phyloP scores from a whole-genome alignment of 257 asterid genomes.

The Nicotiana otophora region DNA sequence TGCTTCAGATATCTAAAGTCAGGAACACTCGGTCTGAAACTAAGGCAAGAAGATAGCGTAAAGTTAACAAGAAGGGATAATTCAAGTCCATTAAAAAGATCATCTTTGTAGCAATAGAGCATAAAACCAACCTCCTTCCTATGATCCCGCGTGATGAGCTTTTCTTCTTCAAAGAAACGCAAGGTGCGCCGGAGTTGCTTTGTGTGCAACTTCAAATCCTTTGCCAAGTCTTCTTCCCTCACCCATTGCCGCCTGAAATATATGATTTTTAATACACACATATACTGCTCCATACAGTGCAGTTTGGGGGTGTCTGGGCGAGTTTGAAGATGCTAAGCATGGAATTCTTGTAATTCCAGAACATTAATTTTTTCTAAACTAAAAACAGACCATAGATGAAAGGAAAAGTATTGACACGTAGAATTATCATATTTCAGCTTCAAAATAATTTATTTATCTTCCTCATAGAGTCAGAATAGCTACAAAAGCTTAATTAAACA shows the following conservation, averaged over 20 bases:
- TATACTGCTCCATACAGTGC: not conserved
- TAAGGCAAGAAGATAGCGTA: not conserved
- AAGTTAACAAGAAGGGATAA: not conserved
- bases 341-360: not conserved
- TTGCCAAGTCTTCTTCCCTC: constrained; percentile 96
- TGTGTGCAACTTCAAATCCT: constrained; percentile 90
- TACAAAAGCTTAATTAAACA: not conserved
- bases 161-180: constrained; percentile 94
- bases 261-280: constrained; percentile 9
- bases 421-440: not conserved
- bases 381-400: not conserved
- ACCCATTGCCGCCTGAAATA: constrained; percentile 82
- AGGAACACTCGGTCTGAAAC: not conserved
- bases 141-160: constrained; percentile 86
- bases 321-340: not conserved
- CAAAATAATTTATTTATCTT: not conserved
- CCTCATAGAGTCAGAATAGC: not conserved
- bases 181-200: constrained; percentile 93
- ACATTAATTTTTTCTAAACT: not conserved
- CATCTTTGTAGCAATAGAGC: constrained; percentile 19
- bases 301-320: not conserved
- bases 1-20: not conserved
- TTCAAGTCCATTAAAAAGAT: too few species aligned
- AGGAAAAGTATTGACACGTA: not conserved
- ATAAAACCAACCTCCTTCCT: constrained; percentile 73